Base-by-base conservation (phyloP, 192 early-diverging fungal species). In the Oehlia diaphana region DNA sequence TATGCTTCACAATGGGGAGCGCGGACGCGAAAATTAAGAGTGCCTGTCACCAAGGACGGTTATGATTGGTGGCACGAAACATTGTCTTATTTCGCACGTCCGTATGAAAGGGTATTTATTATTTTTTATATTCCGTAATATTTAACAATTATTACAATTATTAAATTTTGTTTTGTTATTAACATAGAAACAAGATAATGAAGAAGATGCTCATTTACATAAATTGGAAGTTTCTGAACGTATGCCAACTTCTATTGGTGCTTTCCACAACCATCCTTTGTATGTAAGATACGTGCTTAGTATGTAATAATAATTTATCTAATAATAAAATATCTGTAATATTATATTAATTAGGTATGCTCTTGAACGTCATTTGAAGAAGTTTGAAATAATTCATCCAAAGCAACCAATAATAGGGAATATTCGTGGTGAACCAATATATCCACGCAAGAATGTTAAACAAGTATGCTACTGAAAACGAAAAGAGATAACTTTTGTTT, bases 241-340 rank as follows among this genome's bases (percentile, higher is more conserved):
- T 13, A 96, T 98, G 91, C 96, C 96, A 2, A 93, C 85, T 12
- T 89, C 89, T 12, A 83, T 97, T 19, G 85, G 87, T 0, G 93
- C 91, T 31, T 97, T 97, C 87, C 92, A 94, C 49, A 90, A 91
- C 50, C 95, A 95, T 82, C 91, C 94, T 14, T 80, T 94, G 88
- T 96, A 90, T 42, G 90, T 81, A 26, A 37, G 9, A 44, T 12
- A 50, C 19, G 49, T 6, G 2, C 26, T 71, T 61, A 71, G 9
- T n/a, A 21, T 44, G 2, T 5, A 53, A 9, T 3, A 14, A 78
- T 21, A 9, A 35, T 64, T 26, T 58, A 4, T 37, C 35, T 37
- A 37, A 37, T 37, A 37, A 37, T 37, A 4, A 5, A 42, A 63
- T 26, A n/a, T 49, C 31, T 47, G 9, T 42, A 33, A 44, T 33